A percentile compares a stretch with the other conserved stretches of the same genome.
Conservation (phyloP, 2,329 filamentous ascomycete genomes). For the Fusarium pseudocircinatum region DNA sequence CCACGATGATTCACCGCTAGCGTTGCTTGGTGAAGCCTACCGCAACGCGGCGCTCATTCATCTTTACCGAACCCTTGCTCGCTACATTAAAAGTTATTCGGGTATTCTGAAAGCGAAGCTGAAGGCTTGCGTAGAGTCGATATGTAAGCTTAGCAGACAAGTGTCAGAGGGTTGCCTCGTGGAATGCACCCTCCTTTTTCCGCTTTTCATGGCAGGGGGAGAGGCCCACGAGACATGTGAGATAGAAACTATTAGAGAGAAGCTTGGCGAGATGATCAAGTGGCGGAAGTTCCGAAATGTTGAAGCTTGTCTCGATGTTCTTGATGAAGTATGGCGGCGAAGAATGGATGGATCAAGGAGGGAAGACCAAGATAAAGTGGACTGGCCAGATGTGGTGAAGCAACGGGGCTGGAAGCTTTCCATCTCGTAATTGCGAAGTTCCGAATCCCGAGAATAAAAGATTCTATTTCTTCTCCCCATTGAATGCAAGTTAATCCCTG, state of each 20-base stretch:
- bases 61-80: background rate
- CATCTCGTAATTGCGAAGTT: background rate
- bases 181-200: background rate
- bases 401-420: background rate
- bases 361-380: background rate
- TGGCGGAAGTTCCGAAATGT: background rate
- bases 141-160: background rate
- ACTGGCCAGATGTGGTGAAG: background rate
- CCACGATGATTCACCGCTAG: background rate
- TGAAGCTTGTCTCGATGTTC: background rate
- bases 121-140: background rate
- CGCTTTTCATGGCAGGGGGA: background rate
- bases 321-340: background rate
- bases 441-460: background rate
- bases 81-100: background rate
- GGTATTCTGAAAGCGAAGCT: background rate
- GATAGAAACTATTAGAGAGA: background rate
- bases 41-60: background rate
- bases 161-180: background rate
- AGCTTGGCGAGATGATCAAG: background rate
- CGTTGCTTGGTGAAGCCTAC: background rate
- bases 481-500: background rate
- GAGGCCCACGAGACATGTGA: background rate
- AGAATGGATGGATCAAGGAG: background rate
- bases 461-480: background rate